Evolutionary conservation across 2,329 filamentous ascomycete species (phyloP).

Genomic region (Hypoxylon sp.): DNA sequence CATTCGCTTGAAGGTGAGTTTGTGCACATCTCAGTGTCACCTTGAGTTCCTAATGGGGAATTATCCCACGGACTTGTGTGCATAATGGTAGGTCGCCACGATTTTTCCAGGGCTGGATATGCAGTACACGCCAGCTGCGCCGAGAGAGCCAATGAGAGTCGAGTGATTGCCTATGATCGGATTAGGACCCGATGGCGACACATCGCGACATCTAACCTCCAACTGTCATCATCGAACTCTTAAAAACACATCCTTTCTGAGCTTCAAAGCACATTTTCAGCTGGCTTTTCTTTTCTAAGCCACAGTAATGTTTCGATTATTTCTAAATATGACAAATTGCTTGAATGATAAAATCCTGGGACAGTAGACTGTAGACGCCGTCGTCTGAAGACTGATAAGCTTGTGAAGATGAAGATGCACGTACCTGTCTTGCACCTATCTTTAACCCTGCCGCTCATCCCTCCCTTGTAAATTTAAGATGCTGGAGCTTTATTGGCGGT

Average conservation of each 20-base stretch:
- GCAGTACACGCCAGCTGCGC: constrained; percentile 3
- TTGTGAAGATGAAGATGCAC: constrained; percentile 1
- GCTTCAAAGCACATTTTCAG: not conserved
- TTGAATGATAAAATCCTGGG: constrained; percentile 2
- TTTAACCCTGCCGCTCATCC: not conserved
- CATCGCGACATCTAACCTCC: constrained; percentile 44
- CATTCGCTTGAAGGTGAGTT: not conserved
- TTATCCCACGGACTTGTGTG: not conserved
- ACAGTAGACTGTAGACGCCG: not conserved
- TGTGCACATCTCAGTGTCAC: not conserved
- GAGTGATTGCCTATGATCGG: constrained; percentile 28
- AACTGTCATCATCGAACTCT: constrained; percentile 39
- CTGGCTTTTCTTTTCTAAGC: not conserved
- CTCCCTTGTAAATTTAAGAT: not conserved
- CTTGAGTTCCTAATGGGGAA: not conserved
- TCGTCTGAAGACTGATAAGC: not conserved
- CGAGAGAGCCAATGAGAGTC: constrained; percentile 24
- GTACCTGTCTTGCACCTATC: not conserved
- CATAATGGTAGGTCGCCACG: constrained; percentile 6
- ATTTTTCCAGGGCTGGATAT: constrained; percentile 14
- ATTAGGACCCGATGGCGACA: constrained; percentile 41
- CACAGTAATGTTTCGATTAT: constrained; percentile 1
- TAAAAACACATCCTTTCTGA: not conserved
- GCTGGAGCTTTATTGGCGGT: constrained; percentile 11
- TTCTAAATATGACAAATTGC: constrained; percentile 20